A percentile compares a stretch with the other conserved stretches of the same genome.
Conservation (phyloP, 805 yeast species). For the Jamesozyma hellenica region DNA sequence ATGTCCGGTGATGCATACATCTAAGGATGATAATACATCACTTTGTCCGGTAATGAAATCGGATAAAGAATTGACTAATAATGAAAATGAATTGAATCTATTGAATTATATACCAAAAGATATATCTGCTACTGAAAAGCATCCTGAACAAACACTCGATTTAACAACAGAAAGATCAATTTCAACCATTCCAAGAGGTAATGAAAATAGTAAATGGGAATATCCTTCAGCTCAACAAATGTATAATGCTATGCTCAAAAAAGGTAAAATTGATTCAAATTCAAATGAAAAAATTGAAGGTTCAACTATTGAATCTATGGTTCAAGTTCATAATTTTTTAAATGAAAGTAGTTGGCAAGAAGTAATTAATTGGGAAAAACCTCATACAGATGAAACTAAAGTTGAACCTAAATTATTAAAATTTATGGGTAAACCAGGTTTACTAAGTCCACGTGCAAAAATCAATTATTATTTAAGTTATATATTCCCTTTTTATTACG, state of each 20-base stretch:
- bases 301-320: conserved; percentile 95
- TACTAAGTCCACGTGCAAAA: conserved; percentile 76
- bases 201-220: conserved; percentile 80
- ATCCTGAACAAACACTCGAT: conserved; percentile 70
- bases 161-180: conserved; percentile 77
- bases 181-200: conserved; percentile 82
- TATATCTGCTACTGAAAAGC: conserved; percentile 47
- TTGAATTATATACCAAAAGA: conserved; percentile 80
- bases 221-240: conserved; percentile 98
- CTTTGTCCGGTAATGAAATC: conserved; percentile 35
- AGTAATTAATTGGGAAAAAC: conserved; percentile 82
- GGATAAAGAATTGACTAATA: too few species aligned
- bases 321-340: conserved; percentile 87
- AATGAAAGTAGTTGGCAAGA: conserved; percentile 98
- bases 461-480: conserved; percentile 55
- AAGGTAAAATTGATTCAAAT: conserved; percentile 51
- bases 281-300: conserved; percentile 74
- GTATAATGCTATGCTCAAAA: conserved; percentile 94
- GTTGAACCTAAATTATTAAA: conserved; percentile 66
- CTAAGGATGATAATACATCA: conserved; percentile 31
- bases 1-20: conserved; percentile 5
- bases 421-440: conserved; percentile 89
- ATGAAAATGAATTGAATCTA: conserved; percentile 47
- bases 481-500: conserved; percentile 62
- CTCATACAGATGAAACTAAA: conserved; percentile 45